Evolutionary conservation across 2,329 filamentous ascomycete genomes (phyloP), one percentile per base, ranked within the genome.

Genomic region (Shiraia bambusicola): DNA sequence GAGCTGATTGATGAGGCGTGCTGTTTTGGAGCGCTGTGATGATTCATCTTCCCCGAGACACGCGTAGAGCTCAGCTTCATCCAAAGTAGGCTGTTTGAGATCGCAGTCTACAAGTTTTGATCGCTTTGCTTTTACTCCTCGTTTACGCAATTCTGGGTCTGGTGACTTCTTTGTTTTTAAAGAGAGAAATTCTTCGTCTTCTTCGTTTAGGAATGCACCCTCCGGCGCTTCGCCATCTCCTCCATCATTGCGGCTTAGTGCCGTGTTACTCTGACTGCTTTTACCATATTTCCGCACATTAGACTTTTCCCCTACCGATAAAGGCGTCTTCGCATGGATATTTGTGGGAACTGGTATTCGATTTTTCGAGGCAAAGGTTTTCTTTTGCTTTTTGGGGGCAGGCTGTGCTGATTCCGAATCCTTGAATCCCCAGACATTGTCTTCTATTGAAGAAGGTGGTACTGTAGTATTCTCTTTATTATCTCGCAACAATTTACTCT

Each of bases 391-490:
- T 22, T 22, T 22, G 8, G 19, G 19, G 4, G 19, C 19, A 22
- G 19, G 19, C 19, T 22, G 19, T 22, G 19, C 8, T 22, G 12
- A 10, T 34, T 44, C 50, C 38, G 54, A 52, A 2, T 43, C 40
- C 32, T 44, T 53, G 2, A 26, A 19, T 4, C 45, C 41, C 9
- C 25, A 16, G 3, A 30, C 36, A 11, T 42, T 19, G 12, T 30
- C 32, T 5, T 29, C 19, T 6, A 37, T 11, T 14, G 52, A 51
- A 19, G 40, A 50, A 9, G 30, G 30, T 19, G 44, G 31, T 5
- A 34, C n/a, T 26, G 24, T 19, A 11, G 22, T 17, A 28, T 56
- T 57, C 33, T 60, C 57, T 14, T 58, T 61, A 3, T 52, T 41
- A 2, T 50, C 49, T 24, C n/a, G 12, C 13, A 14, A 16, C 17